phyloP scores from a whole-genome alignment of 164 flowering plant genomes.

The Stephania japonica region DNA sequence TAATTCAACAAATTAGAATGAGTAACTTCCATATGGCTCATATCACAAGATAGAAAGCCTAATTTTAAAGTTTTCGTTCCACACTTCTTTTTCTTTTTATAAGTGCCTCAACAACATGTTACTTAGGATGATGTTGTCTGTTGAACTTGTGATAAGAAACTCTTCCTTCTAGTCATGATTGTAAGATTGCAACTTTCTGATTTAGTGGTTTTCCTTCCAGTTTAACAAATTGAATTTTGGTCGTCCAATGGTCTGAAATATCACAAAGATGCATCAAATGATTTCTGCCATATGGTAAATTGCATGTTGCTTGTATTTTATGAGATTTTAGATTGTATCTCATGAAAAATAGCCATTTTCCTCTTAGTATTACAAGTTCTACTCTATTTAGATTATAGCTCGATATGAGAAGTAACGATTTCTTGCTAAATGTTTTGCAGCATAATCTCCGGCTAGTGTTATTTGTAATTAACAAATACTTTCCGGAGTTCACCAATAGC shows the following conservation, averaged over 20 bases:
- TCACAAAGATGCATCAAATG: neutral
- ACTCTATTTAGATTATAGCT: neutral
- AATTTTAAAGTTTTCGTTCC: neutral
- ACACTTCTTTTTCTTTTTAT: neutral
- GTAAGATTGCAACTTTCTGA: neutral
- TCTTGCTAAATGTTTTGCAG: slow-evolving; percentile 44
- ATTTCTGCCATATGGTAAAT: neutral
- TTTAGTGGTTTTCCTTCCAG: neutral
- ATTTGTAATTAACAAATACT: slow-evolving; percentile 83
- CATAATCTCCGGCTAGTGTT: slow-evolving; percentile 92
- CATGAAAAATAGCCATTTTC: neutral
- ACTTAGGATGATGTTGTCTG: neutral
- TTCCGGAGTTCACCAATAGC: slow-evolving; percentile 72
- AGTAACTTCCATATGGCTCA: neutral
- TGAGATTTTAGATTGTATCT: neutral
- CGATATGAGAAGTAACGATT: neutral
- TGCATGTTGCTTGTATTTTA: neutral
- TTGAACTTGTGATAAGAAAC: neutral
- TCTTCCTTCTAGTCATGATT: neutral
- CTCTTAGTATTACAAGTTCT: neutral
- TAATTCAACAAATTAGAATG: neutral
- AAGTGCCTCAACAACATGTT: neutral
- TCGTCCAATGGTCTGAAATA: neutral
- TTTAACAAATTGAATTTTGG: neutral
- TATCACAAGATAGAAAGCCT: neutral